These are phyloP conservation scores for Lactifluus piperatus DNA, from an alignment of 768 basidiomycete species.

Conservation along the genomic window DNA sequence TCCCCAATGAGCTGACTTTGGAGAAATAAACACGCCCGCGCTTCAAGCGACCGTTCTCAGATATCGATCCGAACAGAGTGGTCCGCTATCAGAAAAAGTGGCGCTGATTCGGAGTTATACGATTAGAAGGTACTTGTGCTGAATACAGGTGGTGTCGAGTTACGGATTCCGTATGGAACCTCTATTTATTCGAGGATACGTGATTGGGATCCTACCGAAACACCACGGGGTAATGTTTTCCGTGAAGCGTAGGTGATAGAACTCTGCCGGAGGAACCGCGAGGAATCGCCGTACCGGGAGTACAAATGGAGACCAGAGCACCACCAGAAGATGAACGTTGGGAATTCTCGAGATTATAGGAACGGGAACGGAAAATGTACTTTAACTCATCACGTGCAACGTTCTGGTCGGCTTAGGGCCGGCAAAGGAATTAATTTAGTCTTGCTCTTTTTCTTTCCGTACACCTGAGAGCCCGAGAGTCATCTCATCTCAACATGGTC, in stretches of 20 bases:
- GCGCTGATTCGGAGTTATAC: not conserved
- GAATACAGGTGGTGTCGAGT: not conserved
- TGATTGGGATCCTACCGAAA: not conserved
- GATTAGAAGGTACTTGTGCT: not conserved
- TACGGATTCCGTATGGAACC: not conserved
- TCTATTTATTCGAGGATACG: not conserved
- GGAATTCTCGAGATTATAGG: not conserved
- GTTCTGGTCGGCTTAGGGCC: slow-evolving; percentile 9
- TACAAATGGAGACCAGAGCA: not conserved
- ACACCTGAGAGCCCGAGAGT: not conserved
- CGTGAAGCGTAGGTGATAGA: not conserved
- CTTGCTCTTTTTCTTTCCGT: not conserved
- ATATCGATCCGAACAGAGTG: slow-evolving; percentile 15
- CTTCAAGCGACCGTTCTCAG: slow-evolving; percentile 11
- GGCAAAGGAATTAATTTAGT: not conserved
- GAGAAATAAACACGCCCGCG: slow-evolving; percentile 1
- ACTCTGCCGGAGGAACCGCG: not conserved
- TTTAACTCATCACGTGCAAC: too few species aligned
- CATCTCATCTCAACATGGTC: slow-evolving; percentile 11
- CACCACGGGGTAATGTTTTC: too few species aligned
- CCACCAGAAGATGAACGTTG: not conserved
- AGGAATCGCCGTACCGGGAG: not conserved
- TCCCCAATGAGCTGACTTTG: slow-evolving; percentile 8
- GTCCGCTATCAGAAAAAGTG: not conserved
- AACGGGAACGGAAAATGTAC: too few species aligned